phyloP scores from a whole-genome alignment of 2,329 filamentous ascomycete species.

The Paecilomyces fulvus region DNA sequence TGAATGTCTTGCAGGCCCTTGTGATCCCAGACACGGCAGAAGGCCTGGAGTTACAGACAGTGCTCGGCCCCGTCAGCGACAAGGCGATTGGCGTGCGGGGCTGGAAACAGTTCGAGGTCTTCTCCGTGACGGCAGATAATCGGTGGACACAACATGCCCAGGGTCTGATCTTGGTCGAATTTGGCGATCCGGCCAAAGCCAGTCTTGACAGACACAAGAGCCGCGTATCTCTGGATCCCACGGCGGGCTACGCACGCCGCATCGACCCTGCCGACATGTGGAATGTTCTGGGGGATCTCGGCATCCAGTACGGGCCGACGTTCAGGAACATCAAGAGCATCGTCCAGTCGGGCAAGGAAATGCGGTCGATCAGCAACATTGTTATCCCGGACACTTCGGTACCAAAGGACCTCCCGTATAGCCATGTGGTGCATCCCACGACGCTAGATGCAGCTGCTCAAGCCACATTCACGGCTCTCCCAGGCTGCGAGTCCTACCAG shows the following conservation, averaged over 20 bases:
- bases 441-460: constrained; percentile 6
- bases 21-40: constrained; percentile 19
- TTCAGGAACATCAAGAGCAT: background rate
- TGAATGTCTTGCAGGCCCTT: constrained; percentile 7
- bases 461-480: background rate
- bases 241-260: background rate
- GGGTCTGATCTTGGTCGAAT: constrained; percentile 5
- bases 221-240: too few species aligned
- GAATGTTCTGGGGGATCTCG: background rate
- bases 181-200: background rate
- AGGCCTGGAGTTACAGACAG: constrained; percentile 9
- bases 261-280: background rate
- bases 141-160: constrained; percentile 7
- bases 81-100: constrained; percentile 4
- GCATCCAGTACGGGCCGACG: background rate
- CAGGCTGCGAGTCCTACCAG: background rate
- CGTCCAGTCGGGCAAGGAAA: background rate
- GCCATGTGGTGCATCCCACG: constrained; percentile 8
- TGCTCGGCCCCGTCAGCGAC: constrained; percentile 10
- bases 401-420: background rate
- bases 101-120: constrained; percentile 9
- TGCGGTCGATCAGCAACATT: background rate
- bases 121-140: constrained; percentile 6
- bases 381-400: background rate
- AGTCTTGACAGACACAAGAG: background rate